Base-by-base conservation (phyloP, 2,329 filamentous ascomycete species). In the Ophiostoma montium region DNA sequence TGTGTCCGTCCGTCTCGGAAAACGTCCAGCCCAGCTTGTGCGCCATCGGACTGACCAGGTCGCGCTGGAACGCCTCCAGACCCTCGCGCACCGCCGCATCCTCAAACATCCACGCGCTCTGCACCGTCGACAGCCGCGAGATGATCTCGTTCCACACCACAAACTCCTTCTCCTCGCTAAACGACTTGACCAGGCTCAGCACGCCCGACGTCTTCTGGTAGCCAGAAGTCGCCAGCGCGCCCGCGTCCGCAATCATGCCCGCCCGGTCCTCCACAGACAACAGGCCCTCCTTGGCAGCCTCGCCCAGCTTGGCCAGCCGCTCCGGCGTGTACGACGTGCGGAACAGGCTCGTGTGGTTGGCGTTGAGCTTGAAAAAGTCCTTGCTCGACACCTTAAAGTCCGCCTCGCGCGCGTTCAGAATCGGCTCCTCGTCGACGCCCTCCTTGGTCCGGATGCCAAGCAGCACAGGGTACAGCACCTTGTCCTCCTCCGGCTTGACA, bases 341-440 rank as follows among this genome's bases (percentile, higher is more conserved):
- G 71, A 94, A 96, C 55, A 95, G 82, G 56, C 86, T 86, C 19
- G 87, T 89, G 65, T 95, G 90, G 62, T 95, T 88, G 15, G 90
- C 88, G 61, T 96, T 96, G 53, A 96, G 71, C 74, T 96, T 96
- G 79, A 84, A 96, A 68, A 96, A 95, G 59, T 94, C 86, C 47
- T 82, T 68, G 59, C 84, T 78, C 18, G 84, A 76, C 23, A 95
- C 64, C 67, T 86, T 81, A 68, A 94, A 86, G 53, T 81, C 77
- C 44, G 72, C 74, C 65, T 95, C 86, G 35, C 90, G 82, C 55
- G 79, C 71, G 54, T 58, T 42, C 47, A 94, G 70, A 15, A 86
- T 84, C 35, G 89, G 69, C 35, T 80, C 75, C 60, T 89, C 83
- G 56, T 94, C 76, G 38, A 95, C 67, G 23, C 87, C 87, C n/a